These are phyloP conservation scores for Piedraia hortae DNA, from an alignment of 2,329 filamentous ascomycete genomes.

Conservation along the genomic window DNA sequence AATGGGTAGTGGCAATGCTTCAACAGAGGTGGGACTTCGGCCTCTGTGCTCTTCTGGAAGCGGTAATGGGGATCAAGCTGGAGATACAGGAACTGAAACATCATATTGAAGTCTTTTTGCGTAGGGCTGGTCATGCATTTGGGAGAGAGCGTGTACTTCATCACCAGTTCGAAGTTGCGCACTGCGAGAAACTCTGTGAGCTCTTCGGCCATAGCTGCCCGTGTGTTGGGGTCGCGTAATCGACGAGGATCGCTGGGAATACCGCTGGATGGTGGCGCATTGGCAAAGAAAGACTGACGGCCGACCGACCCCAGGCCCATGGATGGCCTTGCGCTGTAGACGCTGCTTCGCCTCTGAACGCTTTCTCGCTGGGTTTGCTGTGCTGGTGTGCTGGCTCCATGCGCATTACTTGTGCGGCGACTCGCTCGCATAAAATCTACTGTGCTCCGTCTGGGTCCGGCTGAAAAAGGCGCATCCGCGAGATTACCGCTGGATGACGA, in stretches of 20 bases:
- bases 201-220: conserved; percentile 63
- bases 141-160: conserved; percentile 75
- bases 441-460: conserved; percentile 60
- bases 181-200: conserved; percentile 73
- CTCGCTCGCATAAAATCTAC: conserved; percentile 32
- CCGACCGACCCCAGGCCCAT: conserved; percentile 30
- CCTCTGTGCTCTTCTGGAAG: conserved; percentile 84
- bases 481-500: conserved; percentile 59
- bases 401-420: conserved; percentile 43
- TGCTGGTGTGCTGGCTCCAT: conserved; percentile 25
- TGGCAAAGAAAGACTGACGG: conserved; percentile 87
- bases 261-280: conserved; percentile 53
- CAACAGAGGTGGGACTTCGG: conserved; percentile 74
- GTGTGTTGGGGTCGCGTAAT: conserved; percentile 53
- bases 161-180: conserved; percentile 92
- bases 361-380: conserved; percentile 26
- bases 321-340: conserved; percentile 26
- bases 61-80: conserved; percentile 82
- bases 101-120: conserved; percentile 91
- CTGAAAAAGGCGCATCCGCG: conserved; percentile 53
- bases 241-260: conserved; percentile 69
- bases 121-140: conserved; percentile 85
- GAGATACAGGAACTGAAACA: conserved; percentile 95
- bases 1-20: conserved; percentile 90
- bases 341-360: conserved; percentile 47